Conservation (phyloP, 1,284 basidiomycete species). For the Melampsora medusae region DNA sequence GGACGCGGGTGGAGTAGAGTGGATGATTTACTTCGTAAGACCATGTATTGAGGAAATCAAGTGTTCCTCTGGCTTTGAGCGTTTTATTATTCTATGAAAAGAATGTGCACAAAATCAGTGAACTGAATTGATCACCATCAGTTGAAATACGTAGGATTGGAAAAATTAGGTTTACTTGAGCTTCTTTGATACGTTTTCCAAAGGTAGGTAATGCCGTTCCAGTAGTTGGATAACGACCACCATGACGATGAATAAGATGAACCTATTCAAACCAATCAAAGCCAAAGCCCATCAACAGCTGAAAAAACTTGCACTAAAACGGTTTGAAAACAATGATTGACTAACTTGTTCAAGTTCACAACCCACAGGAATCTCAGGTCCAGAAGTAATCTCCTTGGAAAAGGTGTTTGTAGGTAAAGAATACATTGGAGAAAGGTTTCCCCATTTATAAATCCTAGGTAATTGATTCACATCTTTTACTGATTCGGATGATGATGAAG, state of each 20-base stretch:
- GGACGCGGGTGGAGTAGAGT: too few relatives aligned
- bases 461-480: background rate
- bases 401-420: constrained; percentile 21
- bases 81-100: background rate
- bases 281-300: background rate
- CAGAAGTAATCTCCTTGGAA: background rate
- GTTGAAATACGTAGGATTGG: background rate
- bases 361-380: constrained; percentile 13
- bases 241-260: constrained; percentile 38
- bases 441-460: constrained; percentile 10
- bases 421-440: constrained; percentile 23
- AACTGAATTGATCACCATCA: background rate
- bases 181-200: constrained; percentile 7
- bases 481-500: background rate
- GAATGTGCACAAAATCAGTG: background rate
- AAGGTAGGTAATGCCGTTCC: constrained; percentile 7
- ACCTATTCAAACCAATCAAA: constrained; percentile 2
- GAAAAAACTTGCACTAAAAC: too few relatives aligned
- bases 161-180: background rate
- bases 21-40: constrained; percentile 16
- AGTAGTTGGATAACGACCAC: constrained; percentile 35
- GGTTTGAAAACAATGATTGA: background rate
- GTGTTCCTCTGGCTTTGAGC: constrained; percentile 16
- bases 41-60: constrained; percentile 31
- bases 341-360: constrained; percentile 29